Conservation (phyloP, 306 rosid species). For the Vigna reflexopilosa region DNA sequence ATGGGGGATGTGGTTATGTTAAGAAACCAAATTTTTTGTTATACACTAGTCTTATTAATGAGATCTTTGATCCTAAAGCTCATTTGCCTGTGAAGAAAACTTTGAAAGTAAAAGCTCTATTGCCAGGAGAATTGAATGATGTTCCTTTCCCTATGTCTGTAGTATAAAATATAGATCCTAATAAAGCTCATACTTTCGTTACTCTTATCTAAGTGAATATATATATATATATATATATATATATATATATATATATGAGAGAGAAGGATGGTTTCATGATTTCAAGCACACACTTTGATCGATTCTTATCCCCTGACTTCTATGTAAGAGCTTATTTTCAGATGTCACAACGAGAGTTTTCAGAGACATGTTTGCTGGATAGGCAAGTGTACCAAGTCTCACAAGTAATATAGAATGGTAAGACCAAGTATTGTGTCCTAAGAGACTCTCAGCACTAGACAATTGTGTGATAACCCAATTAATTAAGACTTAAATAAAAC, state of each 20-base stretch:
- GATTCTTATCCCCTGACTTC: constrained; percentile 94
- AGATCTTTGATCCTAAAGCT: constrained; percentile 73
- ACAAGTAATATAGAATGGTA: too few species aligned
- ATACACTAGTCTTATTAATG: constrained; percentile 54
- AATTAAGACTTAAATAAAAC: too few species aligned
- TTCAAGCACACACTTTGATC: constrained; percentile 85
- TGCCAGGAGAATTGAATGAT: constrained; percentile 21
- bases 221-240: constrained; percentile 67
- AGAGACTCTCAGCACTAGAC: too few species aligned
- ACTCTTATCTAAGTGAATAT: constrained; percentile 68
- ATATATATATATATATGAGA: too few species aligned
- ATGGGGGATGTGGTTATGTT: constrained; percentile 89
- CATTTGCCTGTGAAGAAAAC: constrained; percentile 62
- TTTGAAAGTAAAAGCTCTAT: constrained; percentile 66
- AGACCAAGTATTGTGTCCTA: too few species aligned
- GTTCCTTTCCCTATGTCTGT: constrained; percentile 8
- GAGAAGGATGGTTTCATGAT: constrained; percentile 95
- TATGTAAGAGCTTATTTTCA: constrained; percentile 67
- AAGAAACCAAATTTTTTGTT: constrained; percentile 91
- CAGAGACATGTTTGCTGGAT: too few species aligned
- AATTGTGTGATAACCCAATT: too few species aligned
- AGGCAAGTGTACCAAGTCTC: too few species aligned
- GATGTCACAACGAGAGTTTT: too few species aligned
- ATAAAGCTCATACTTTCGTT: constrained; percentile 42
- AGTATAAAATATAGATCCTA: constrained; percentile 24